phyloP scores from a whole-genome alignment of 805 yeast genomes.

The Myxozyma geophila region DNA sequence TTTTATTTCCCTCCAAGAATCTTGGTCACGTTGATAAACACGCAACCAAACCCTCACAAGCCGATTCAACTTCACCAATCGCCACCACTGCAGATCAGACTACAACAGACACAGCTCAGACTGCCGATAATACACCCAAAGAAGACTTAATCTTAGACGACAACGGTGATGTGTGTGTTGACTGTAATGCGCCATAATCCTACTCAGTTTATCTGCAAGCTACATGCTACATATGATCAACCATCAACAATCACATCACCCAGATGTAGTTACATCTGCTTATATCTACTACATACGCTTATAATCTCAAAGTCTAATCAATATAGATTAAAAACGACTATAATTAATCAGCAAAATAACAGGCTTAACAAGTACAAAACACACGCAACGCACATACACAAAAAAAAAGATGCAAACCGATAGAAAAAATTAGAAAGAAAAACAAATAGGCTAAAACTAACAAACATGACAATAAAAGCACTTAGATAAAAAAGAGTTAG shows the following conservation, averaged over 20 bases:
- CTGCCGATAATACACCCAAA: no score
- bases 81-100: not conserved
- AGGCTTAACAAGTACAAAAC: not conserved
- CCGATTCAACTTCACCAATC: not conserved
- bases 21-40: constrained; percentile 68
- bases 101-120: not conserved
- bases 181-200: constrained; percentile 11
- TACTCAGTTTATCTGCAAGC: not conserved
- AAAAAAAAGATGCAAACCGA: constrained; percentile 10
- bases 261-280: not conserved
- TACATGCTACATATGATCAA: not conserved
- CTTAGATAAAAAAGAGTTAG: not conserved
- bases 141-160: constrained; percentile 7
- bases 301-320: no score
- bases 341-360: not conserved
- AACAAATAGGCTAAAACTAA: not conserved
- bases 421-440: not conserved
- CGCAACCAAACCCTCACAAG: constrained; percentile 5
- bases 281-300: no score
- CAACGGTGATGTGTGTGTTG: constrained; percentile 14
- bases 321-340: not conserved
- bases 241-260: not conserved
- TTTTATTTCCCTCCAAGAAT: constrained; percentile 56
- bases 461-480: not conserved
- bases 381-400: constrained; percentile 9